Evolutionary conservation across 148 eudicot genomes (phyloP), one percentile per base, ranked within the genome.

Genomic region (Fagopyrum esculentum): DNA sequence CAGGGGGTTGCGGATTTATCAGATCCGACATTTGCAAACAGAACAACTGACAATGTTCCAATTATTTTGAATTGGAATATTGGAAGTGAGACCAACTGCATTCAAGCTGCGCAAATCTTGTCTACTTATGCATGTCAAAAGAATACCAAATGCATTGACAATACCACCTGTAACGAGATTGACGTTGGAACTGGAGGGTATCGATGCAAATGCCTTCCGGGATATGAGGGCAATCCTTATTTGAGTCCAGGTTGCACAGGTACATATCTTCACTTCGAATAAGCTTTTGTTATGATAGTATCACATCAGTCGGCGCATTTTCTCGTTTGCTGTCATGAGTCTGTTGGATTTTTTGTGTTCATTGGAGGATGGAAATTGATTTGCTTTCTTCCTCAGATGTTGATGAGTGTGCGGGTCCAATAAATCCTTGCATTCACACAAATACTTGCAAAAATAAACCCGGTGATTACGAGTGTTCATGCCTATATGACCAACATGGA

Each of bases 181-280:
- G 85, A 84, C 45, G 30, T 46, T 35, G 80, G 74, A 0, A 51
- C 22, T 59, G 79, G 76, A 46, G 87, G 90, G 12, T 86, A 86
- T 50, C 78, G 57, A 7, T 87, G 90, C 75, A 44, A 46, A 16
- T 87, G 87, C 77, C 45, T 46, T 16, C 40, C 78, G 12, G 87
- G 87, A n/a, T 86, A 82, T 40, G 79, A 79, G 81, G 90, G 86
- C 74, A 87, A 84, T 69, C 84, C 87, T 15, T 84, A 87, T 35
- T 83, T 84, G 46, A 55, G 19, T 71, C 83, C 79, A 9, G 80
- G 83, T 7, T 84, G 84, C 77, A 76, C 75, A 56, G 86, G 89
- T 87, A 29, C 17, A 2, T 17, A 51, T 59, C 69, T 56, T 59
- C 6, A 13, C 49, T 7, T 45, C 16, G 30, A 16, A 73, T 52